phyloP scores from a whole-genome alignment of 2,329 filamentous ascomycete genomes.

The Fusarium piperis region DNA sequence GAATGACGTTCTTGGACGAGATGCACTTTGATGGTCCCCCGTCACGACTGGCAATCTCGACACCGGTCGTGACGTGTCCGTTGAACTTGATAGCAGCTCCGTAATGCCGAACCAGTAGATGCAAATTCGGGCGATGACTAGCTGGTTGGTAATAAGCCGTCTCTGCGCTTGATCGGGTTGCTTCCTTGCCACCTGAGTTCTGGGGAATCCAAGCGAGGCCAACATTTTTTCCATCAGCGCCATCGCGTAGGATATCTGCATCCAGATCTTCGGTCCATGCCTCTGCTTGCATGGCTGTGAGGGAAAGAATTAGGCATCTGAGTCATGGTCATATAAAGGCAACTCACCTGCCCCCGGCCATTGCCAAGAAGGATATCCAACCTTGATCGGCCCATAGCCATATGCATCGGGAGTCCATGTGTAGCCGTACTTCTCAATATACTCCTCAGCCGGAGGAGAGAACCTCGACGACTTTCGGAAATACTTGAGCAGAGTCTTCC shows the following conservation, averaged over 20 bases:
- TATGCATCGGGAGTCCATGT: conserved; percentile 34
- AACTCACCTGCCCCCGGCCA: conserved; percentile 34
- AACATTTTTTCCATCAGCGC: conserved; percentile 36
- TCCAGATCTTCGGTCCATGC: conserved; percentile 31
- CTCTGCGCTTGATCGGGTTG: conserved; percentile 30
- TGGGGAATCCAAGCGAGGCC: conserved; percentile 37
- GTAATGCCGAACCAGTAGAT: conserved; percentile 34
- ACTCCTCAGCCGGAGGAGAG: conserved; percentile 20
- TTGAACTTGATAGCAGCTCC: conserved; percentile 33
- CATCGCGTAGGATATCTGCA: conserved; percentile 21
- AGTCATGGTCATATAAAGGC: rapidly evolving
- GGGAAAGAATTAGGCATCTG: background rate
- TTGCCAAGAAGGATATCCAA: conserved; percentile 39
- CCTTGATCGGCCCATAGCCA: conserved; percentile 36
- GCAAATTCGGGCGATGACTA: conserved; percentile 27
- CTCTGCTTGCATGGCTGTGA: conserved; percentile 2
- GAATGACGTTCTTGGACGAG: conserved; percentile 36
- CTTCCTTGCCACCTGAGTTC: conserved; percentile 30
- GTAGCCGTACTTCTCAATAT: conserved; percentile 35
- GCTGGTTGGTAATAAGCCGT: conserved; percentile 35
- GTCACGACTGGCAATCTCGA: background rate
- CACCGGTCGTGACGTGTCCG: background rate
- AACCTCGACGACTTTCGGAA: conserved; percentile 36
- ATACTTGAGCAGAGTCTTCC: conserved; percentile 39
- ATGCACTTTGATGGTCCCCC: background rate